Base-by-base conservation (phyloP, 495 filamentous ascomycete species). In the Penicillium diatomitis region DNA sequence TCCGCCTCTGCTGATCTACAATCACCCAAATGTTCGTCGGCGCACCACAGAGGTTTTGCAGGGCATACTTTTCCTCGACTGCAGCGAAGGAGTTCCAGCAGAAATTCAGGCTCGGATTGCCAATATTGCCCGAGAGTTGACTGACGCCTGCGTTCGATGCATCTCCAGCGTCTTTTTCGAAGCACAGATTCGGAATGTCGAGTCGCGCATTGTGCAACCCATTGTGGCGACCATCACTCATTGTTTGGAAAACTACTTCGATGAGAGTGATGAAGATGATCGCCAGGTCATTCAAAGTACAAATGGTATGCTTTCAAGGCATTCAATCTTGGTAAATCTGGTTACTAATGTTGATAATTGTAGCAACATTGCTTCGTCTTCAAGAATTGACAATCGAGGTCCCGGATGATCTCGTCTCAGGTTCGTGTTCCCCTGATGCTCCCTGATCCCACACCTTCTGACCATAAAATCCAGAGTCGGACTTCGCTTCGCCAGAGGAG, bases 1-100 rank as follows among this genome's bases (percentile, higher is more conserved):
- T 2, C 87, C 87, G 6, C 74, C 80, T 3, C 58, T 92, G 29
- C 71, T 89, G 12, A 77, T 78, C 39, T 85, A 83, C 53, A 74
- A 66, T 11, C 83, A 87, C 37, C 62, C 64, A 8, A 48, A 58
- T 3, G 72, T 87, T 28, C 77, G 79, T 27, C 61, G 65, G 10
- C 67, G 69, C 31, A 78, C 81, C 2, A 72, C 82, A 43, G 67
- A 68, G 4, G 66, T 85, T 42, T 57, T 87, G 31, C 66, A 76
- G 6, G 71, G 77, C 40, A 49, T 86, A 28, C 82, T 88, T 55
- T 66, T 56, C 40, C 12, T 30, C 32, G 54, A 55, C 38, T 64
- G 70, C n/a, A 47, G 57, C 10, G 50, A 63, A 28, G 62, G 64
- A 42, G 29, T 53, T 28, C 53, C 47, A 10, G 65, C 69, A 9